phyloP scores from a whole-genome alignment of 2,329 filamentous ascomycete species.

The Malbranchea cinnamomea region DNA sequence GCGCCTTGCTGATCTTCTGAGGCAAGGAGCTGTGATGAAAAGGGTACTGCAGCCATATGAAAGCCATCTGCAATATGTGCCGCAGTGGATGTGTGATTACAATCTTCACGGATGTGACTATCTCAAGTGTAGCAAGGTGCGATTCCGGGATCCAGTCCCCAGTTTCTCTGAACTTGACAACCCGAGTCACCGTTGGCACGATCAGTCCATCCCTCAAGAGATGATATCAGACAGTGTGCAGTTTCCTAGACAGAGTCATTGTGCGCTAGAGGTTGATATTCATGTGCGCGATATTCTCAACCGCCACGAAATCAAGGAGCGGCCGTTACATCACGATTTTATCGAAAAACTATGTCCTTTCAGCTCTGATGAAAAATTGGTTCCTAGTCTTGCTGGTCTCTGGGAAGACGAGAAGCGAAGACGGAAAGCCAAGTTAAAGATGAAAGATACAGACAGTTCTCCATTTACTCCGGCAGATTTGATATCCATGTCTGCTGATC shows the following conservation, averaged over 20 bases:
- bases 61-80: slow-evolving; percentile 77
- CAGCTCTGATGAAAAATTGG: slow-evolving; percentile 58
- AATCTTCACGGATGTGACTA: slow-evolving; percentile 91
- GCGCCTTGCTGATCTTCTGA: slow-evolving; percentile 71
- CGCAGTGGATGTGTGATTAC: slow-evolving; percentile 98
- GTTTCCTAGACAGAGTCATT: slow-evolving; percentile 71
- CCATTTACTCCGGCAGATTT: slow-evolving; percentile 71
- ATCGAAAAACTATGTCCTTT: slow-evolving; percentile 53
- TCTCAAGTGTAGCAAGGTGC: slow-evolving; percentile 55
- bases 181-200: slow-evolving; percentile 62
- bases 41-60: slow-evolving; percentile 80
- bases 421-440: slow-evolving; percentile 56
- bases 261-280: slow-evolving; percentile 78
- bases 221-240: slow-evolving; percentile 46
- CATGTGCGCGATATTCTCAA: slow-evolving; percentile 82
- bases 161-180: slow-evolving; percentile 47
- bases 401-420: slow-evolving; percentile 83
- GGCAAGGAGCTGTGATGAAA: slow-evolving; percentile 77
- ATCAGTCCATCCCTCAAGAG: slow-evolving; percentile 47
- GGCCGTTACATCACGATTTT: slow-evolving; percentile 79
- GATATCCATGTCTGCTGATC: slow-evolving; percentile 77
- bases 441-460: slow-evolving; percentile 49
- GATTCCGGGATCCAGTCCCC: slow-evolving; percentile 65
- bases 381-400: slow-evolving; percentile 83
- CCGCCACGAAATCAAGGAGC: slow-evolving; percentile 55